phyloP scores from a whole-genome alignment of 108 stramenopile genomes.

The Nannochloropsis salina region DNA sequence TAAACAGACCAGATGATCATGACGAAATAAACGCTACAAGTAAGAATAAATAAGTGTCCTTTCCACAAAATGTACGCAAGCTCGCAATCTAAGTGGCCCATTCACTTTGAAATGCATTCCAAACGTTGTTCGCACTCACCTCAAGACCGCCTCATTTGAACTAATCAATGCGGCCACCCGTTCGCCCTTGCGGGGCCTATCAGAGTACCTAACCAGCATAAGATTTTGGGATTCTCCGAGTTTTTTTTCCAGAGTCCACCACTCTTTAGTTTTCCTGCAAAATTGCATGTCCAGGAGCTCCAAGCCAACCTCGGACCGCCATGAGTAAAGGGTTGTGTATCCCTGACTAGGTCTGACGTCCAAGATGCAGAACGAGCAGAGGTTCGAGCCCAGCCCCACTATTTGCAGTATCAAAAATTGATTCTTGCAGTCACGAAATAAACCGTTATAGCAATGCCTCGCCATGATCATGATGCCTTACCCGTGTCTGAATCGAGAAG shows the following conservation, averaged over 20 bases:
- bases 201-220: background rate
- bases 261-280: background rate
- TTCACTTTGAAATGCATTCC: too few species aligned
- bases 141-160: background rate
- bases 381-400: background rate
- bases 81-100: too few species aligned
- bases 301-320: background rate
- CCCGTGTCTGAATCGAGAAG: background rate
- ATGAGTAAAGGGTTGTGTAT: conserved; percentile 6
- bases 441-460: too few species aligned
- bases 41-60: too few species aligned
- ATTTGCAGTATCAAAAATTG: background rate
- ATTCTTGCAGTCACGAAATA: too few species aligned
- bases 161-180: background rate
- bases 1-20: too few species aligned
- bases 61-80: too few species aligned
- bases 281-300: conserved; percentile 6
- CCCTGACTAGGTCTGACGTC: conserved; percentile 6
- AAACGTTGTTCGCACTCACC: background rate
- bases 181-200: background rate
- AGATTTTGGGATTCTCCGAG: background rate
- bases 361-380: background rate
- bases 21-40: too few species aligned
- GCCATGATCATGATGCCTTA: background rate
- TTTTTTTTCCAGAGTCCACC: background rate